Evolutionary conservation across 805 yeast species (phyloP).

Genomic region (Pichia paraexigua): DNA sequence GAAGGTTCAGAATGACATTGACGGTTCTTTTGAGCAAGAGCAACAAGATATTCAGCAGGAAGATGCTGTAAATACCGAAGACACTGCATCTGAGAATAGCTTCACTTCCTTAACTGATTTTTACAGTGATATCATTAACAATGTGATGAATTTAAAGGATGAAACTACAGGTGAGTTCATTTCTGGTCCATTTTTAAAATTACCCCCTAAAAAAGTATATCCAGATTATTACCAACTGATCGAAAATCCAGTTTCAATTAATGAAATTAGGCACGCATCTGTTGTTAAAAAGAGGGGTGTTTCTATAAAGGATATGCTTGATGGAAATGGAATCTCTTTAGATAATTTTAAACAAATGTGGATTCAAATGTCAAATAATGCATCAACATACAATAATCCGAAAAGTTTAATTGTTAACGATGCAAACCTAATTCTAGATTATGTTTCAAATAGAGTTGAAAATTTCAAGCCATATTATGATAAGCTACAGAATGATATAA

Average conservation of each 20-base stretch:
- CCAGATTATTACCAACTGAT: constrained; percentile 71
- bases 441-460: constrained; percentile 43
- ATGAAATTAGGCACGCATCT: constrained; percentile 50
- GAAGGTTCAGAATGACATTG: background rate
- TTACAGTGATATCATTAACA: constrained; percentile 6
- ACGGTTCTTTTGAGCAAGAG: background rate
- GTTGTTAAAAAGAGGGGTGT: constrained; percentile 1
- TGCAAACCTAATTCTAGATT: constrained; percentile 47
- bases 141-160: constrained; percentile 11
- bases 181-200: constrained; percentile 47
- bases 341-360: constrained; percentile 51
- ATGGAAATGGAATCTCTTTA: constrained; percentile 29
- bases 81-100: background rate
- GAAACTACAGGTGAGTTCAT: constrained; percentile 22
- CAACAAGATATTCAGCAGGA: background rate
- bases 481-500: background rate
- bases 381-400: constrained; percentile 61
- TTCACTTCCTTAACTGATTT: constrained; percentile 4
- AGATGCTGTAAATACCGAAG: background rate
- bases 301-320: background rate
- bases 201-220: constrained; percentile 65
- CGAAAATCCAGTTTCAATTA: constrained; percentile 56
- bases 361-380: constrained; percentile 59
- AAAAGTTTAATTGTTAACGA: constrained; percentile 58
- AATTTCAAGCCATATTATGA: constrained; percentile 22